Percentiles rank a stretch among this genome's conserved stretches.
Evolutionary conservation across 768 basidiomycete species (phyloP).

Genomic region (Hypsizygus marmoreus): DNA sequence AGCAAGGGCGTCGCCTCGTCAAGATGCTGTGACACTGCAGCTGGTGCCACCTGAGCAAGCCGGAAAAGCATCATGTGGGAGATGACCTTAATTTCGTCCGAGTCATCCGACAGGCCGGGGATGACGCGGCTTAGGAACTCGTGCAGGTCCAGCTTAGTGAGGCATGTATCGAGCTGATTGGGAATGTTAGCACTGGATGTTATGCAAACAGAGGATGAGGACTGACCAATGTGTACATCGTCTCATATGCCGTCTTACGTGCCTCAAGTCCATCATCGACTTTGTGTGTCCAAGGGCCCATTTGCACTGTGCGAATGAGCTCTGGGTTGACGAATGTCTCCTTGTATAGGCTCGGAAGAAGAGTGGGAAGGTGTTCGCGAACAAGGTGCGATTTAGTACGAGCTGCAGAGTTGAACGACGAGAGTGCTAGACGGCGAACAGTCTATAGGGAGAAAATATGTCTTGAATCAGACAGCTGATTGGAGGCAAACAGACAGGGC

Average conservation of each 20-base stretch:
- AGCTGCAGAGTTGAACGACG: conserved; percentile 91
- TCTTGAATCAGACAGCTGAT: background rate
- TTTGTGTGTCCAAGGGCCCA: conserved; percentile 97
- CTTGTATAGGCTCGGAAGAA: conserved; percentile 83
- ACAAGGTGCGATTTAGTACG: conserved; percentile 93
- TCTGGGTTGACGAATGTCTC: conserved; percentile 81
- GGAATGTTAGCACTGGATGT: background rate
- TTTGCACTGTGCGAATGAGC: conserved; percentile 88
- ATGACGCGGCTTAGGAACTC: conserved; percentile 83
- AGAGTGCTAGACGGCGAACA: conserved; percentile 87
- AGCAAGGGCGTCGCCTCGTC: conserved; percentile 84
- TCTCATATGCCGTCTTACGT: conserved; percentile 96
- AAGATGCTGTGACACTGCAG: conserved; percentile 78
- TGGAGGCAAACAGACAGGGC: background rate
- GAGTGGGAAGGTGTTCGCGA: conserved; percentile 72
- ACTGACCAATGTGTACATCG: conserved; percentile 90
- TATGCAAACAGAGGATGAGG: background rate
- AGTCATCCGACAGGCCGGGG: conserved; percentile 82
- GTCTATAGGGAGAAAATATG: conserved; percentile 47
- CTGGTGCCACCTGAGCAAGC: conserved; percentile 82
- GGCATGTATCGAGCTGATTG: conserved; percentile 83
- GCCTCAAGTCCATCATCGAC: conserved; percentile 97
- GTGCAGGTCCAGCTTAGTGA: conserved; percentile 83
- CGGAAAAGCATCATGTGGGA: conserved; percentile 95
- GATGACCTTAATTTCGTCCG: conserved; percentile 96